Percentiles rank a stretch among this genome's conserved stretches.
Conservation (phyloP, 495 filamentous ascomycete genomes). For the Penicillium parvum region DNA sequence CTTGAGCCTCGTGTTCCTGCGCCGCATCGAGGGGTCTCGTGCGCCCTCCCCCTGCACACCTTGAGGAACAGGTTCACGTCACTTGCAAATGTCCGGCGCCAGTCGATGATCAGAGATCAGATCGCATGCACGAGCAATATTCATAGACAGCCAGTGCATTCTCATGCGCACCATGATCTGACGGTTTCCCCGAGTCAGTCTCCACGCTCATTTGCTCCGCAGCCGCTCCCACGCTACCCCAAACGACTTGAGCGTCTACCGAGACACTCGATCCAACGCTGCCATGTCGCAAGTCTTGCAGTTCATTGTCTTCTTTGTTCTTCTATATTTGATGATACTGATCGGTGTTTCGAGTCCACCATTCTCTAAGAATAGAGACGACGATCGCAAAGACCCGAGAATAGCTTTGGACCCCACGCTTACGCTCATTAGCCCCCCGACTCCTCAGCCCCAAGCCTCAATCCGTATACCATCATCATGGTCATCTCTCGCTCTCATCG, state of each 20-base stretch:
- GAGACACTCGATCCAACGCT: slow-evolving; percentile 9
- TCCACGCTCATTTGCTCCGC: slow-evolving; percentile 16
- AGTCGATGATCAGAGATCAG: neutral
- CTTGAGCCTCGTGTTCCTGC: slow-evolving; percentile 29
- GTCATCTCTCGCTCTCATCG: neutral
- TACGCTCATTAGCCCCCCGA: slow-evolving; percentile 5
- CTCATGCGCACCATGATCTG: neutral
- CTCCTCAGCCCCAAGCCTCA: slow-evolving; percentile 21
- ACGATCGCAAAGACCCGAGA: neutral
- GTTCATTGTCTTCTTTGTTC: no score
- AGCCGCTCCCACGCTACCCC: slow-evolving; percentile 13
- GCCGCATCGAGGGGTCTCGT: slow-evolving; percentile 18
- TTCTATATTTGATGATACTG: slow-evolving; percentile 12
- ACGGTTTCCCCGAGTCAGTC: neutral
- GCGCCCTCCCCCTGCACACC: slow-evolving; percentile 4
- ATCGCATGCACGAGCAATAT: slow-evolving; percentile 5
- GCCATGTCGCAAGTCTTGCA: no score
- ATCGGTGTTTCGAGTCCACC: slow-evolving; percentile 10
- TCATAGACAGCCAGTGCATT: slow-evolving; percentile 8
- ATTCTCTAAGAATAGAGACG: slow-evolving; percentile 19
- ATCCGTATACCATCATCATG: neutral
- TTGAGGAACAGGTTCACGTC: slow-evolving; percentile 8
- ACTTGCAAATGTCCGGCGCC: neutral
- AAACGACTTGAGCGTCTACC: slow-evolving; percentile 16
- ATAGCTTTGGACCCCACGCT: slow-evolving; percentile 20